These are phyloP conservation scores for Colletotrichum simmondsii DNA, from an alignment of 2,329 filamentous ascomycete species.

Conservation along the genomic window DNA sequence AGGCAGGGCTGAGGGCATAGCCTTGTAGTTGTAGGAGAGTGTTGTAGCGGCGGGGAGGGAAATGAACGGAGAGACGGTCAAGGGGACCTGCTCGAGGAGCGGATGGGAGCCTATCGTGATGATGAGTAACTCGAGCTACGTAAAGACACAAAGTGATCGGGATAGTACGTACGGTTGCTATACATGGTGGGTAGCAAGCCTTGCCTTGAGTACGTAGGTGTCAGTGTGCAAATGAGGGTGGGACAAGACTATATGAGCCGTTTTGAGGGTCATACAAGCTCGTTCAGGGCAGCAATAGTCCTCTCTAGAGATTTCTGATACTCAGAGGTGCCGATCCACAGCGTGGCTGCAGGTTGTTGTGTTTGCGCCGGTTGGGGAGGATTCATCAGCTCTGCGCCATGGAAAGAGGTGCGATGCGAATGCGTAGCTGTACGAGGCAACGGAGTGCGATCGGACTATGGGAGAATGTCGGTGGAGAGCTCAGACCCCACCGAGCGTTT, in stretches of 20 bases:
- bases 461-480: constrained; percentile 14
- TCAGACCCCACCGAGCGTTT: constrained; percentile 13
- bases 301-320: not conserved
- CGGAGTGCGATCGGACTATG: not conserved
- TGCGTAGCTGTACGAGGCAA: not conserved
- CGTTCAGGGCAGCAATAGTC: not conserved
- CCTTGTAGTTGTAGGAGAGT: constrained; percentile 94
- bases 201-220: not conserved
- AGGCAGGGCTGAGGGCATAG: constrained; percentile 87
- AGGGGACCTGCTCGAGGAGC: constrained; percentile 88
- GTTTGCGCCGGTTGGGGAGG: not conserved
- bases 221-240: not conserved
- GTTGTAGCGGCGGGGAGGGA: constrained; percentile 90
- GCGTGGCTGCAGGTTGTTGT: not conserved
- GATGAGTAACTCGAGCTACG: not conserved
- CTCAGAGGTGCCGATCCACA: not conserved
- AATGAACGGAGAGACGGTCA: constrained; percentile 95
- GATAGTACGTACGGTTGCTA: constrained; percentile 43
- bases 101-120: constrained; percentile 76
- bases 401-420: not conserved
- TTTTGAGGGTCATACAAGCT: constrained; percentile 8
- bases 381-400: not conserved
- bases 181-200: constrained; percentile 36
- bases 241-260: not conserved
- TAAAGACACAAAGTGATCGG: too few species aligned